phyloP scores from a whole-genome alignment of 2,329 filamentous ascomycete species.

The Aspergillus sojae region DNA sequence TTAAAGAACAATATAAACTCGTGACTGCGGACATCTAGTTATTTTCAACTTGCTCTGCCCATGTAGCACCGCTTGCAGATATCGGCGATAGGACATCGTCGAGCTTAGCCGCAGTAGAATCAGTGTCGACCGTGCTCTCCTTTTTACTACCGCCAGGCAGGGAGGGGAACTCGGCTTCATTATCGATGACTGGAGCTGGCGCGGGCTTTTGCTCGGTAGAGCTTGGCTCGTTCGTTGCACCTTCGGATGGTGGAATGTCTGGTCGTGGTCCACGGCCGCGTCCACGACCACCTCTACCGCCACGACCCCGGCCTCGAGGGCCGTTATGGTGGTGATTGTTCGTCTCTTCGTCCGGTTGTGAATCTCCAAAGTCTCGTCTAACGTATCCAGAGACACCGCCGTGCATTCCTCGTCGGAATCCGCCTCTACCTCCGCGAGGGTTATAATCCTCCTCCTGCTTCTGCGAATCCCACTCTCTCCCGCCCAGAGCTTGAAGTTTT shows the following conservation, averaged over 20 bases:
- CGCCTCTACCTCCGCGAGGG: constrained; percentile 44
- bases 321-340: constrained; percentile 8
- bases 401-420: constrained; percentile 54
- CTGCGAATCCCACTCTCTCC: constrained; percentile 65
- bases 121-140: constrained; percentile 8
- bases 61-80: constrained; percentile 28
- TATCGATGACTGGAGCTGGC: constrained; percentile 25
- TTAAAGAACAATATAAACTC: not conserved
- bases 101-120: constrained; percentile 24
- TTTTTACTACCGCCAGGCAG: constrained; percentile 34
- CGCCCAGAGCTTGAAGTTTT: constrained; percentile 61
- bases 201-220: constrained; percentile 18
- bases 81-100: constrained; percentile 32
- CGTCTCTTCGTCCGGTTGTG: constrained; percentile 16
- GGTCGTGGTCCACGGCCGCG: constrained; percentile 30
- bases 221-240: constrained; percentile 14
- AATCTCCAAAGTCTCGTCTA: constrained; percentile 34
- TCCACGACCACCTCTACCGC: constrained; percentile 31
- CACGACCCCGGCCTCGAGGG: constrained; percentile 35
- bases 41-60: constrained; percentile 37
- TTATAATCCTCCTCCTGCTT: constrained; percentile 61
- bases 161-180: constrained; percentile 40
- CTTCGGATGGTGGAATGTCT: constrained; percentile 23
- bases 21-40: not conserved
- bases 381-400: constrained; percentile 50